Evolutionary conservation across 2,329 filamentous ascomycete genomes (phyloP).

Genomic region (Trichoderma aggressivum): DNA sequence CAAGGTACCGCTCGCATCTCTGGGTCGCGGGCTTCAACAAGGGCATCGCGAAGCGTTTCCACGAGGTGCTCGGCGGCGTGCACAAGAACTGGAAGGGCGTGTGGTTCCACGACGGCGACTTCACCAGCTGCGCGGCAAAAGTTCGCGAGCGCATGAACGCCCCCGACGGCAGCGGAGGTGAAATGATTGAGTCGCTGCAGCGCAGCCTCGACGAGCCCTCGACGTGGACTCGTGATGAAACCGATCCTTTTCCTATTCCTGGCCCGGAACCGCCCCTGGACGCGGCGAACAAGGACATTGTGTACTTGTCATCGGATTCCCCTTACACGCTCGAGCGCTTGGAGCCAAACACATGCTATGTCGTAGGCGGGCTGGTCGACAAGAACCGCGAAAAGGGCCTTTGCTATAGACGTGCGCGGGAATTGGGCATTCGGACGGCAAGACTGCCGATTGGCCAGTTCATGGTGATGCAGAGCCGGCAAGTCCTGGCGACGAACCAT

Average conservation of each 20-base stretch:
- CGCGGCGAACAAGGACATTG: conserved; percentile 47
- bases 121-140: conserved; percentile 62
- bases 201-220: conserved; percentile 30
- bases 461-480: conserved; percentile 82
- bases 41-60: conserved; percentile 72
- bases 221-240: conserved; percentile 33
- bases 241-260: conserved; percentile 33
- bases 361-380: conserved; percentile 92
- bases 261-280: conserved; percentile 33
- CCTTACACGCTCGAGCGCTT: conserved; percentile 76
- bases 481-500: conserved; percentile 89
- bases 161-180: conserved; percentile 43
- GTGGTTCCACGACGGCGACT: conserved; percentile 70
- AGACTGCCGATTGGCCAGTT: conserved; percentile 94
- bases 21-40: conserved; percentile 76
- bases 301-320: conserved; percentile 94
- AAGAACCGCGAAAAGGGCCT: conserved; percentile 94
- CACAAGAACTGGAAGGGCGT: conserved; percentile 79
- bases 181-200: conserved; percentile 57
- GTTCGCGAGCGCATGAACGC: conserved; percentile 64
- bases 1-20: conserved; percentile 66
- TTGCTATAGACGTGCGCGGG: conserved; percentile 77
- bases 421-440: conserved; percentile 77
- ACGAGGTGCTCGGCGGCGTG: conserved; percentile 66
- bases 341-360: conserved; percentile 84